These are phyloP conservation scores for Tolypocladium inflatum DNA, from an alignment of 2,329 filamentous ascomycete genomes.

Conservation along the genomic window DNA sequence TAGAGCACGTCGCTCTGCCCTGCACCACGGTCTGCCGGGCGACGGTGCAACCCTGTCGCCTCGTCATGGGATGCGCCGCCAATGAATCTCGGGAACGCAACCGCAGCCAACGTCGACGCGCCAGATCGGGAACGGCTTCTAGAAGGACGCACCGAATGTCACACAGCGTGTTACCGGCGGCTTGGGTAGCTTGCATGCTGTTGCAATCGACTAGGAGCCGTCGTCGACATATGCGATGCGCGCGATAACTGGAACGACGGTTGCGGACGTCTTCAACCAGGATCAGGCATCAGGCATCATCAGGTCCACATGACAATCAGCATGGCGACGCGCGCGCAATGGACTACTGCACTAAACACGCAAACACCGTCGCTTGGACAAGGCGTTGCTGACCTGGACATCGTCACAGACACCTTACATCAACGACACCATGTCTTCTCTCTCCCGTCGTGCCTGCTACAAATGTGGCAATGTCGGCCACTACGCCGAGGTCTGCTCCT, in stretches of 20 bases:
- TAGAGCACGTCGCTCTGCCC: not conserved
- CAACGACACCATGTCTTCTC: constrained; percentile 56
- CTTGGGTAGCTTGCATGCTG: not conserved
- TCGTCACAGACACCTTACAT: not conserved
- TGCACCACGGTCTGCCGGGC: not conserved
- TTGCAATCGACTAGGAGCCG: not conserved
- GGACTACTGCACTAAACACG: not conserved
- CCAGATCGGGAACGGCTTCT: not conserved
- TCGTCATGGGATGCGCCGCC: not conserved
- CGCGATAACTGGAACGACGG: not conserved
- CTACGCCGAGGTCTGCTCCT: constrained; percentile 87
- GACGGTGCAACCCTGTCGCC: not conserved
- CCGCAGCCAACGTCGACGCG: not conserved
- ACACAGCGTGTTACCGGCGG: not conserved
- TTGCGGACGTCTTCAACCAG: not conserved
- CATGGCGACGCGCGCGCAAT: not conserved
- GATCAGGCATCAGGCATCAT: not conserved
- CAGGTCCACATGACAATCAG: not conserved
- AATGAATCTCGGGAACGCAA: not conserved
- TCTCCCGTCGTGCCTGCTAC: constrained; percentile 77
- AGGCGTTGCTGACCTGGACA: constrained; percentile 24
- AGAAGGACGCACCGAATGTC: constrained; percentile 1
- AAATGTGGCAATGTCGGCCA: constrained; percentile 78
- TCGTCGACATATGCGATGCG: not conserved
- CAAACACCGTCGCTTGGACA: not conserved